Percentiles rank a stretch among this genome's conserved stretches.
phyloP scores from a whole-genome alignment of 2,329 filamentous ascomycete species.

The Botrytis aclada region DNA sequence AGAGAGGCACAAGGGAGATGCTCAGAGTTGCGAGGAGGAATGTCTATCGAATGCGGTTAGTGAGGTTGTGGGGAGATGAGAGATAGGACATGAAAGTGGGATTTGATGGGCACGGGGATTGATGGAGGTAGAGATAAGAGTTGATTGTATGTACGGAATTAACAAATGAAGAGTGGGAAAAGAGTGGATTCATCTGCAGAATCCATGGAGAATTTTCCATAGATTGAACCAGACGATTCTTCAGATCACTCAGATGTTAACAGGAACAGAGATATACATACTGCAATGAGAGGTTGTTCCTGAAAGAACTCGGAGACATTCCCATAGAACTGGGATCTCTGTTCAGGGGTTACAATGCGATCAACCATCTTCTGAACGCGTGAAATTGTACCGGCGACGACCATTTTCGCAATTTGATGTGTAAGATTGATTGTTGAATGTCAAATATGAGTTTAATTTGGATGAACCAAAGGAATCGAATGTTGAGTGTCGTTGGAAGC shows the following conservation, averaged over 20 bases:
- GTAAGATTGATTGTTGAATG: not conserved
- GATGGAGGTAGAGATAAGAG: not conserved
- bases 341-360: constrained; percentile 56
- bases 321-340: constrained; percentile 55
- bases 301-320: constrained; percentile 54
- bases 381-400: constrained; percentile 21
- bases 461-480: not conserved
- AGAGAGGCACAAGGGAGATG: constrained; percentile 63
- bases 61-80: constrained; percentile 13
- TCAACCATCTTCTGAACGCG: constrained; percentile 41
- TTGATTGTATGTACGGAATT: not conserved
- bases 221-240: not conserved
- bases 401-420: not conserved
- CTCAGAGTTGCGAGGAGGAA: constrained; percentile 64
- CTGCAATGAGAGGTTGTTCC: constrained; percentile 66
- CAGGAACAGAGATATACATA: constrained; percentile 42
- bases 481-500: not conserved
- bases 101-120: not conserved
- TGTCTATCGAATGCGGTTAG: constrained; percentile 46
- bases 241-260: not conserved
- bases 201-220: not conserved
- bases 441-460: not conserved
- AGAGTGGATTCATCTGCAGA: not conserved
- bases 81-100: not conserved
- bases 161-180: not conserved